A percentile compares a stretch with the other conserved stretches of the same genome.
phyloP scores from a whole-genome alignment of 2,329 filamentous ascomycete species.

The Phyllosticta citrichinensis region DNA sequence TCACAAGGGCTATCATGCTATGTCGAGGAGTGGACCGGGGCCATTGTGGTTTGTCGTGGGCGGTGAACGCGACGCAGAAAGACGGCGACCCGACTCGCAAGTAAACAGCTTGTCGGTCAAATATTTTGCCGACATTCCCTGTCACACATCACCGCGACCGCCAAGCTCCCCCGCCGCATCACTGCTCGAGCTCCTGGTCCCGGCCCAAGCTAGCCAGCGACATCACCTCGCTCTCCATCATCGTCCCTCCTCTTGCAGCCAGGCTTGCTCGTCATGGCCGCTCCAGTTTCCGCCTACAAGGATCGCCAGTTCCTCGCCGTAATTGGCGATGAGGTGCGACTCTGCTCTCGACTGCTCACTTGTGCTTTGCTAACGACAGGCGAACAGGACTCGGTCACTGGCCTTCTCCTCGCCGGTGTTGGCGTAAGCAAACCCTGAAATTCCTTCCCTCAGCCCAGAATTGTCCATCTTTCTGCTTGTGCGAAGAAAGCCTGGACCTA shows the following conservation, averaged over 20 bases:
- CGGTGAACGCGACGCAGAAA: background rate
- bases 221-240: conserved; percentile 2
- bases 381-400: conserved; percentile 82
- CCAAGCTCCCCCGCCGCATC: conserved; percentile 1
- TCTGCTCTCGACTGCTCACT: conserved; percentile 20
- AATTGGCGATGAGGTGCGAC: conserved; percentile 81
- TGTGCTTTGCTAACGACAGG: conserved; percentile 1
- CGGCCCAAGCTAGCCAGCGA: background rate
- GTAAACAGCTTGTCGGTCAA: background rate
- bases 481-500: background rate
- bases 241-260: background rate
- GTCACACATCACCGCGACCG: background rate
- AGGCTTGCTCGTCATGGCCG: conserved; percentile 40
- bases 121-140: background rate
- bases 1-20: background rate
- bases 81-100: background rate
- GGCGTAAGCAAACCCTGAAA: conserved; percentile 52
- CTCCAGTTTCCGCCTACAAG: conserved; percentile 50
- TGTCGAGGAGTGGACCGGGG: background rate
- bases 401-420: conserved; percentile 87
- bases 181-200: conserved; percentile 9
- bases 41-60: background rate
- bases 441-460: conserved; percentile 21
- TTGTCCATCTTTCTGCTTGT: too few relatives aligned
- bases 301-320: conserved; percentile 95